Evolutionary conservation across 768 basidiomycete species (phyloP).

Genomic region (Lentinus brumalis): DNA sequence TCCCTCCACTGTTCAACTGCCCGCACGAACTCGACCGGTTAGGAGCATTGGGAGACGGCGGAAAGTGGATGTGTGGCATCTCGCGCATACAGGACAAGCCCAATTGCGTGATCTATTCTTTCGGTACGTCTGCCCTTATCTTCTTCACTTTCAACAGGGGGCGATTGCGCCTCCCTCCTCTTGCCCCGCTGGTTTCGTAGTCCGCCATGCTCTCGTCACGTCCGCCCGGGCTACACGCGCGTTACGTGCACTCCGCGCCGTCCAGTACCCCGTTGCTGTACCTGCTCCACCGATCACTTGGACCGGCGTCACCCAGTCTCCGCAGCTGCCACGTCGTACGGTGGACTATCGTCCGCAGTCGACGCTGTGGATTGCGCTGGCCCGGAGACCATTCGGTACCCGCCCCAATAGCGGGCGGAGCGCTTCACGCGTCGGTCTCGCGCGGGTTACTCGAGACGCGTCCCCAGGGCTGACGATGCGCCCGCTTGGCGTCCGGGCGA

Average conservation of each 20-base stretch:
- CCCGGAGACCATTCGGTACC: too few species aligned
- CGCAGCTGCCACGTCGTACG: too few species aligned
- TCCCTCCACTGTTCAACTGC: constrained; percentile 50
- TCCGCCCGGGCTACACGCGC: not conserved
- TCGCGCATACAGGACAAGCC: constrained; percentile 46
- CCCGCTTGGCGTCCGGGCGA: too few species aligned
- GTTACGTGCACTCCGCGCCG: not conserved
- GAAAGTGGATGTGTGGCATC: constrained; percentile 56
- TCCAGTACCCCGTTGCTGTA: not conserved
- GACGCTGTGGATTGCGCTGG: not conserved
- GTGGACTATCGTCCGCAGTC: not conserved
- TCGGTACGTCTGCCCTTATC: constrained; percentile 36
- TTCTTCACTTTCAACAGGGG: not conserved
- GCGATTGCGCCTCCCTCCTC: not conserved
- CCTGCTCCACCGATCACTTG: not conserved
- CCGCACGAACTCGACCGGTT: constrained; percentile 51
- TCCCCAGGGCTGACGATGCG: not conserved
- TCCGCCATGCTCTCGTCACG: not conserved
- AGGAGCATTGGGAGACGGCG: constrained; percentile 53
- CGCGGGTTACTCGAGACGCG: too few species aligned
- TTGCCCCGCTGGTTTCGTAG: not conserved
- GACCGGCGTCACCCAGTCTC: too few species aligned
- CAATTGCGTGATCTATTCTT: constrained; percentile 52
- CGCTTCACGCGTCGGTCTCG: not conserved
- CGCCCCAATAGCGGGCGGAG: too few species aligned